Conservation (phyloP, 805 yeast species). For the Candida khao-thaluensis region DNA sequence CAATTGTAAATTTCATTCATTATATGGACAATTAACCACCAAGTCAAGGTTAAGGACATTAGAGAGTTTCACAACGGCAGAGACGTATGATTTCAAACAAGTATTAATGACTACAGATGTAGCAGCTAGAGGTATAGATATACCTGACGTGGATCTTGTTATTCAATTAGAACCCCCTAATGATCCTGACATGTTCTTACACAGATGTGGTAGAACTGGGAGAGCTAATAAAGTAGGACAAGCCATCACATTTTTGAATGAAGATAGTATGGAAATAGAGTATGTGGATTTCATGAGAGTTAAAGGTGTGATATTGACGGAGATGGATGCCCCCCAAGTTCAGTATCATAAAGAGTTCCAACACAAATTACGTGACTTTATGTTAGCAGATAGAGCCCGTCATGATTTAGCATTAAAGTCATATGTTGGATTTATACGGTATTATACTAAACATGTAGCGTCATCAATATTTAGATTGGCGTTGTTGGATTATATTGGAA, state of each 20-base stretch:
- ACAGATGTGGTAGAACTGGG: constrained; percentile 94
- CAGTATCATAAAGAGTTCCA: constrained; percentile 28
- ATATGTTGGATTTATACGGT: constrained; percentile 78
- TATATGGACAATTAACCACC: constrained; percentile 90
- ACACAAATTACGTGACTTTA: constrained; percentile 45
- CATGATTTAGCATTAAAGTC: constrained; percentile 80
- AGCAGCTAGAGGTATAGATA: constrained; percentile 96
- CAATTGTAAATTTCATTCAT: constrained; percentile 55
- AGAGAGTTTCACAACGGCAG: constrained; percentile 53
- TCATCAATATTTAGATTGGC: constrained; percentile 80
- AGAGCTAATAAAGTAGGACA: constrained; percentile 83
- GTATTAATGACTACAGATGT: constrained; percentile 92
- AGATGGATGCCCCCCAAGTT: constrained; percentile 27
- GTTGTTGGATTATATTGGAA: constrained; percentile 65
- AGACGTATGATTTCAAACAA: constrained; percentile 41
- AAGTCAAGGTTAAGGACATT: constrained; percentile 75
- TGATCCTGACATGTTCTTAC: constrained; percentile 87
- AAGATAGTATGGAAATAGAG: constrained; percentile 69
- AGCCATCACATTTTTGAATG: constrained; percentile 64
- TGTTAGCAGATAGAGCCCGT: constrained; percentile 69
- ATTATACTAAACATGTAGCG: constrained; percentile 86
- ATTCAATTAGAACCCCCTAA: constrained; percentile 95
- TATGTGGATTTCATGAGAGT: constrained; percentile 79
- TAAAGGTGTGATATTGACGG: constrained; percentile 52
- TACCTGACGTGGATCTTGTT: constrained; percentile 91